These are phyloP conservation scores for Boechera retrofracta DNA, from an alignment of 345 rosid genomes.

Conservation along the genomic window DNA sequence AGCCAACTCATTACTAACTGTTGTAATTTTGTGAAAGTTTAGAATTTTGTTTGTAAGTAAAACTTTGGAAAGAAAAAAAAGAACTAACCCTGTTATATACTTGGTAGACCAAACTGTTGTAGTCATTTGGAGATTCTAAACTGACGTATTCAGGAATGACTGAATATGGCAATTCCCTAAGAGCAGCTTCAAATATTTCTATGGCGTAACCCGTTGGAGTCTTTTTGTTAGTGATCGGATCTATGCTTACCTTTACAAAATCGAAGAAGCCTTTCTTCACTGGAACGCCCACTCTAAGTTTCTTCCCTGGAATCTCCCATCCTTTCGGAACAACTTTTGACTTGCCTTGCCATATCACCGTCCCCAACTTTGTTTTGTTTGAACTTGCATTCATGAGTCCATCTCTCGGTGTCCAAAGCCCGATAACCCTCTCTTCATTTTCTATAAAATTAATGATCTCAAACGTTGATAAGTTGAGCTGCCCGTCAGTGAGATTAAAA, in stretches of 20 bases:
- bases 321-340: conserved; percentile 43
- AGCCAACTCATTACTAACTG: background rate
- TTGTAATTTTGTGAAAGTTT: background rate
- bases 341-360: conserved; percentile 56
- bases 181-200: conserved; percentile 46
- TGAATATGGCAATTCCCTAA: conserved; percentile 30
- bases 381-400: conserved; percentile 12
- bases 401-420: conserved; percentile 46
- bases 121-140: conserved; percentile 28
- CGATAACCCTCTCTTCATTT: conserved; percentile 39
- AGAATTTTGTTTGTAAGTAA: background rate
- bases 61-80: background rate
- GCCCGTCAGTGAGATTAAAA: conserved; percentile 45
- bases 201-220: conserved; percentile 37
- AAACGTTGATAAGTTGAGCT: conserved; percentile 45
- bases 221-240: background rate
- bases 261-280: conserved; percentile 36
- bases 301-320: conserved; percentile 49
- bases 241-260: conserved; percentile 19
- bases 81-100: conserved; percentile 49
- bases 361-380: background rate
- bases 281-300: conserved; percentile 53
- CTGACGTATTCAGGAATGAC: conserved; percentile 29
- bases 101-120: conserved; percentile 49
- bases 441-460: conserved; percentile 52